Conservation (phyloP, 2,329 filamentous ascomycete genomes). For the Ascochyta pisi region DNA sequence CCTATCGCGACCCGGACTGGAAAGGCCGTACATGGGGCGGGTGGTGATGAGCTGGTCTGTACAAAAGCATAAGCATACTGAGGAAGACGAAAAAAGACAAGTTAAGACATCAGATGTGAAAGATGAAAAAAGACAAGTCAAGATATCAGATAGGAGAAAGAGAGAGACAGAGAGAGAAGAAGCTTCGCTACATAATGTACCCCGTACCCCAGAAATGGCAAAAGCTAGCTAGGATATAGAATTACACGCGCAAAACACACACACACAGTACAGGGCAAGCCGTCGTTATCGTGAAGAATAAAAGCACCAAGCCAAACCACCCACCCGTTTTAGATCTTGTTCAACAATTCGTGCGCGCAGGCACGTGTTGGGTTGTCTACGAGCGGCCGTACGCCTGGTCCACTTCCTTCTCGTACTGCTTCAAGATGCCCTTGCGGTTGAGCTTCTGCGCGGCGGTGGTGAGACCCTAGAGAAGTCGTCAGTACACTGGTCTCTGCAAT, state of each 20-base stretch:
- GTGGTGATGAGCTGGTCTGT: not conserved
- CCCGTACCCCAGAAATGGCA: not conserved
- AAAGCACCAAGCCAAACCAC: not conserved
- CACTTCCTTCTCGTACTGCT: slow-evolving; percentile 60
- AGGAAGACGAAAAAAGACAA: not conserved
- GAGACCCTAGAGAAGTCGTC: slow-evolving; percentile 48
- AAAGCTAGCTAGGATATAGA: slow-evolving; percentile 16
- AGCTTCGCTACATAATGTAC: not conserved
- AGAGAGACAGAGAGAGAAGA: not conserved
- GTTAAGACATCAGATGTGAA: not conserved
- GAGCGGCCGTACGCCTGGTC: slow-evolving; percentile 53
- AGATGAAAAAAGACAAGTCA: not conserved
- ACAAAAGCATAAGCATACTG: not conserved
- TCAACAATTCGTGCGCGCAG: too few species aligned
- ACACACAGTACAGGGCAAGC: not conserved
- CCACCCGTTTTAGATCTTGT: too few species aligned
- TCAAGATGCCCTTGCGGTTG: slow-evolving; percentile 58
- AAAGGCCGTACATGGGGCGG: slow-evolving; percentile 53
- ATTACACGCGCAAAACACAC: slow-evolving; percentile 6
- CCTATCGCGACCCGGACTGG: slow-evolving; percentile 69
- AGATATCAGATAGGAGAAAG: too few species aligned
- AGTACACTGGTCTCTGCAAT: slow-evolving; percentile 15
- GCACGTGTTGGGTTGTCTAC: not conserved
- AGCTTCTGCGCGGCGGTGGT: slow-evolving; percentile 62
- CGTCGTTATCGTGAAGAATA: slow-evolving; percentile 10